Evolutionary conservation across 306 rosid species (phyloP).

Genomic region (Glycine soja): DNA sequence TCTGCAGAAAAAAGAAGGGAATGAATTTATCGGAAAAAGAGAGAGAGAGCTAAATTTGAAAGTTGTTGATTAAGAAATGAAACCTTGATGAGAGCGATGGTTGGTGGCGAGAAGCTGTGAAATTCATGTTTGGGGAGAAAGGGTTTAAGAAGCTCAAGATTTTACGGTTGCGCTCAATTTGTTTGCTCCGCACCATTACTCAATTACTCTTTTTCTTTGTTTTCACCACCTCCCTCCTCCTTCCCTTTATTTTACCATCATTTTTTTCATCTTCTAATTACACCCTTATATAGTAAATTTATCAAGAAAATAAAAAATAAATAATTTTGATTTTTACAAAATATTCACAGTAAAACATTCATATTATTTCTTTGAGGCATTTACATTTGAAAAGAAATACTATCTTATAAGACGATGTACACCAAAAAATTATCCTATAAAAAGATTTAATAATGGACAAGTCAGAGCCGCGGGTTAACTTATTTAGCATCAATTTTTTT

Average conservation of each 20-base stretch:
- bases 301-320: neutral
- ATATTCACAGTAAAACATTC: too few species aligned
- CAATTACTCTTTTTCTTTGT: neutral
- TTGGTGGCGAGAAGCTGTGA: constrained; percentile 34
- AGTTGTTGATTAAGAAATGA: neutral
- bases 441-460: too few species aligned
- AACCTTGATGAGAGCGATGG: constrained; percentile 56
- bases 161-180: neutral
- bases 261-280: too few species aligned
- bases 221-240: neutral
- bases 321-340: too few species aligned
- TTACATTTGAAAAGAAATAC: too few species aligned
- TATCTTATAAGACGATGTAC: too few species aligned
- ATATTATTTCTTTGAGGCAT: too few species aligned
- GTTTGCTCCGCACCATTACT: neutral
- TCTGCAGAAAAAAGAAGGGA: constrained; percentile 32
- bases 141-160: constrained; percentile 48
- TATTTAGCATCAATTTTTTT: too few species aligned
- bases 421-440: too few species aligned
- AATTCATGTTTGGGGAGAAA: constrained; percentile 49
- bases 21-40: constrained; percentile 8
- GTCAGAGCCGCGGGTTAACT: too few species aligned
- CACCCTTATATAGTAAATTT: neutral
- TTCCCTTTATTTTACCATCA: neutral
- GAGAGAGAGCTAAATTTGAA: neutral